Base-by-base conservation (phyloP, 2,329 filamentous ascomycete species). In the Neonectria hederae region DNA sequence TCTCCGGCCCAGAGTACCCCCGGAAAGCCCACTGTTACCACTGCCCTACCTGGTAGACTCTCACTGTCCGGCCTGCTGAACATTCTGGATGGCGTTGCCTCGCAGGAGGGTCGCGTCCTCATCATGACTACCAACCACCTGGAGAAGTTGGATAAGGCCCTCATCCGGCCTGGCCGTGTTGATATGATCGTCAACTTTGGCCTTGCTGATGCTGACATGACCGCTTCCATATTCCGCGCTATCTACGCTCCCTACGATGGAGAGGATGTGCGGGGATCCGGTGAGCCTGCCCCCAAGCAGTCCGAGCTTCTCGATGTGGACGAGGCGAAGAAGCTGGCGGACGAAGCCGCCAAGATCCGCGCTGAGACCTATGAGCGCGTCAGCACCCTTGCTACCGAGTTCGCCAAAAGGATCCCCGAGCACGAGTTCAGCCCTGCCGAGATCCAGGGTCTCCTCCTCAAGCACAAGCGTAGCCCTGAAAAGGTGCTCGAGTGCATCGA, bases 41-140 rank as follows among this genome's bases (percentile, higher is more conserved):
- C 70, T 17, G 35, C 61, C 5, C 49, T 69, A 2, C 59, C 63
- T 6, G 73, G 73, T 2, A 78, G 83, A 4, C 78, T 96, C 48
- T 92, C 91, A 0, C 84, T 96, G 2, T 93, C 91, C 0, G 92
- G 91, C 0, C 82, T 96, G 2, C 86, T 96, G 52, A 96, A 96
- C 77, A 90, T 92, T 51, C 89, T 96, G 43, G 92, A 97, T 70
- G 92, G 93, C 42, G 87, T 89, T 7, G 86, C 86, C 19, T 88
- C 86, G 9, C 86, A 89, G 66, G 87, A 90, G 72, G 87, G 87
- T 7, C 84, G 87, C n/a, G 81, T 89, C 5, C 81, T 89, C 14
- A 84, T 89, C 75, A 89, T 89, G 87, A 89, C 87, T 2, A 89
- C 87, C n/a, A 89, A 89, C 69, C 86, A 89, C 74, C 58, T 87